These are phyloP conservation scores for Suhomyces sp. DNA, from an alignment of 805 yeast species.

Conservation along the genomic window DNA sequence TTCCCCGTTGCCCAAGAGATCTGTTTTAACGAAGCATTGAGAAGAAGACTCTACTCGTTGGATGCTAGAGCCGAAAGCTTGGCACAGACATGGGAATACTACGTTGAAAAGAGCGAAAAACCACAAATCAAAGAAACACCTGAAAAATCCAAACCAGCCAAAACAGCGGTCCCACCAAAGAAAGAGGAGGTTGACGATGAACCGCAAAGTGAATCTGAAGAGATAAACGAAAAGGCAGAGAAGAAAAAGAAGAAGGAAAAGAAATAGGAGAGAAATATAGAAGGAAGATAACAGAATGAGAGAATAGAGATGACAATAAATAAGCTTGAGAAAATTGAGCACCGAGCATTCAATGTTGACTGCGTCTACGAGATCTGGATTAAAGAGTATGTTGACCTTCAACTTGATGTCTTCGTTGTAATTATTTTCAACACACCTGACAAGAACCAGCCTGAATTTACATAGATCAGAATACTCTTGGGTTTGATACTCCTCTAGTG, in stretches of 20 bases:
- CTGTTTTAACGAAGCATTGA: slow-evolving; percentile 86
- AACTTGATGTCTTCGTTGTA: no score
- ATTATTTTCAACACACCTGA: no score
- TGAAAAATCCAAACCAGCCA: no score
- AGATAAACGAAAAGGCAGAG: slow-evolving; percentile 2
- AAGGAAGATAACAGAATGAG: neutral
- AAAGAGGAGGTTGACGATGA: slow-evolving; percentile 4
- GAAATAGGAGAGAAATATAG: neutral
- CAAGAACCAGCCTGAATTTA: no score
- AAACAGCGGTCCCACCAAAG: neutral
- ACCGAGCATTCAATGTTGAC: no score
- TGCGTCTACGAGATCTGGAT: no score
- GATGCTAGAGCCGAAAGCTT: slow-evolving; percentile 37
- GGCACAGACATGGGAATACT: slow-evolving; percentile 36
- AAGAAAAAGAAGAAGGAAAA: slow-evolving; percentile 1
- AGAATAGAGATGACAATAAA: no score
- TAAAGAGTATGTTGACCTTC: no score
- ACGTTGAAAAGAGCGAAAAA: slow-evolving; percentile 10
- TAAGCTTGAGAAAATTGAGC: no score
- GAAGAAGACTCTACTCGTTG: slow-evolving; percentile 63
- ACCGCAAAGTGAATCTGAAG: neutral
- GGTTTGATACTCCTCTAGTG: no score
- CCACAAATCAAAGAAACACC: slow-evolving; percentile 5
- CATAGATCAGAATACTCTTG: no score
- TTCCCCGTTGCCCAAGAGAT: slow-evolving; percentile 84